Evolutionary conservation across 768 basidiomycete genomes (phyloP), one percentile per base, ranked within the genome.

Genomic region (Boletus huronensis): DNA sequence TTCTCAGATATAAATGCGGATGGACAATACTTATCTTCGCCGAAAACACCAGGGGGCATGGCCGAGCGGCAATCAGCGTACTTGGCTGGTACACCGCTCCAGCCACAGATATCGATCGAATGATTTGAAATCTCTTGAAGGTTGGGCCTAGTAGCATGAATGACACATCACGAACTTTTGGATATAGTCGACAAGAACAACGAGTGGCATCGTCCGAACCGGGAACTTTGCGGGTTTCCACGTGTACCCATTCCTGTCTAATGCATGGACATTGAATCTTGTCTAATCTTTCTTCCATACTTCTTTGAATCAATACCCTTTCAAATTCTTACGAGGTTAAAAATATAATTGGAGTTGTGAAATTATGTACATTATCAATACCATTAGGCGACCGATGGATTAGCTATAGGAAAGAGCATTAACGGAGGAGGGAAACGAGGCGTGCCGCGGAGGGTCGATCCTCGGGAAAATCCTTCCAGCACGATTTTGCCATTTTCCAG

Each of bases 41-140:
- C 60, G 16, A 71, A 74, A 66, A 74, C 67, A 57, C 66, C 73
- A 64, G 74, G 72, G 57, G 74, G 73, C 43, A 82, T 78, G 80
- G 65, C 61, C 35, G 74, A 81, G 62, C 75, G 72, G 51, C 73
- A 77, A 58, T 73, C 75, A 21, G 72, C 75, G n/a, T 83, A 83
- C 63, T 56, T 68, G 32, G 52, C 45, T 34, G 78, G 74, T 44
- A 65, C 73, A 36, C 77, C 79, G 3, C 67, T 89, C 42, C 77
- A 74, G 34, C 81, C 76, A 57, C 80, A 90, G 56, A 82, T 91
- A 70, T 90, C 88, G 28, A 92, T 93, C 58, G 90, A 93, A 68
- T 92, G 66, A 76, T 58, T 3, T 1, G 2, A 25, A 4, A 25
- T 25, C 39, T 40, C 3, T 38, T 21, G 23, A 39, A 34, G 48